Base-by-base conservation (phyloP, 2,329 filamentous ascomycete species). In the Fonsecaea monophora region DNA sequence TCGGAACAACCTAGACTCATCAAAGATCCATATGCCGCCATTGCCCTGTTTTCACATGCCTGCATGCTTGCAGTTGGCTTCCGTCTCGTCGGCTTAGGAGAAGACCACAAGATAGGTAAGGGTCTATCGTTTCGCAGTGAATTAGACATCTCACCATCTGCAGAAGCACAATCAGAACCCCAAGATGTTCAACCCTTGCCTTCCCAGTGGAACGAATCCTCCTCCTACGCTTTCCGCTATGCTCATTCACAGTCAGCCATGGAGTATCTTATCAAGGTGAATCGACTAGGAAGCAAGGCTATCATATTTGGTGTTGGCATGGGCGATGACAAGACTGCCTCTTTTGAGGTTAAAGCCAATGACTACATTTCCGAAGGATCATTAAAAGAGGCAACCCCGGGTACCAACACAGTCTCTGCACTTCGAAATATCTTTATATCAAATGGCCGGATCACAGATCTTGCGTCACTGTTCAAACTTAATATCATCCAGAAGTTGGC, bases 401-500 rank as follows among this genome's bases (percentile, higher is more conserved):
- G 74, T 53, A 45, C 70, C 34, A 69, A 74, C 61, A 64, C 63
- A 21, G 56, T 73, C 35, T 62, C 67, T 45, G 70, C 75, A 5
- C 74, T 87, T 3, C 78, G 84, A 63, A 82, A 87, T 8, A 82
- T 92, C 0, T 97, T 97, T 78, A 90, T 93, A 66, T 94, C 91
- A 0, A 82, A 85, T 1, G 84, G 86, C 42, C 86, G 90, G 18
- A 83, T 97, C 45, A 82, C 82, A 55, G 89, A 92, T 72, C 84
- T 97, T 18, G 86, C 92, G 38, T 82, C 83, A 30, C 81, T 92
- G 2, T 86, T 97, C 77, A 92, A 94, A 74, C 81, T 89, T 70
- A 88, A 89, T 62, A 89, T 98, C 45, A 87, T 98, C 59, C 92
- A 97, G 79, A 94, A 90, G 74, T 85, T 98, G 21, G 86, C 92